Base-by-base conservation (phyloP, 2,329 filamentous ascomycete genomes). In the Aspergillus proliferans region DNA sequence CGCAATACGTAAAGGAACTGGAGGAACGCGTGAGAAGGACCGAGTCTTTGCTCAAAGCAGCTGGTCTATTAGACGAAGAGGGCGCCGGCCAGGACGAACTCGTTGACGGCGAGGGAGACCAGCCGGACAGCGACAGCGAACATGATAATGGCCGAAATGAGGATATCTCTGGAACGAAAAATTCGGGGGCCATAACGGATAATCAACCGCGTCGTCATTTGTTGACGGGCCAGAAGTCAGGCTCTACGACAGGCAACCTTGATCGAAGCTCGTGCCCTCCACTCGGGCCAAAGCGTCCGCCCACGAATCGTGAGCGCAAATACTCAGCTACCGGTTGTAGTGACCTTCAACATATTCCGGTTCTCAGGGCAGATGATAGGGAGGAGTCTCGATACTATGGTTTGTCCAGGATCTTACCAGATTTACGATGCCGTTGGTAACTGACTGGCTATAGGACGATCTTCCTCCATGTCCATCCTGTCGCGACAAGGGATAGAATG, bases 401-500 rank as follows among this genome's bases (percentile, higher is more conserved):
- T 64, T 53, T 26, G 57, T 42, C 38, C 34, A 39, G 10, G 45
- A 9, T 12, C 46, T 14, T 15, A 8, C 19, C 42, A 8, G 10
- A 14, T 12, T 21, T 24, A n/a, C 47, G 14, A 36, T 46, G 42
- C 49, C 30, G 19, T 9, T 24, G 5, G 6, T 26, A 7, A 47
- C 12, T 39, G 45, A 45, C 42, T n/a, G 15, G 10, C 19, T 10
- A 3, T 38, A 91, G 88, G 91, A 26, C 94, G 88, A 1, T 94
- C 90, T 0, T 96, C 91, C 4, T 90, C 90, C 10, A 93, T 95
- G 69, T 96, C 91, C 50, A 96, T 97, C 58, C 92, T 97, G 72
- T 96, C 91, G 0, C 89, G 89, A 34, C 93, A 94, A 66, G 92
- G 92, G 36, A 92, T 97, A 48, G 86, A 95, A 65, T 97, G 93